Conservation (phyloP, 1,139 yeast genomes). For the Yamadazyma pseudoaaseri region DNA sequence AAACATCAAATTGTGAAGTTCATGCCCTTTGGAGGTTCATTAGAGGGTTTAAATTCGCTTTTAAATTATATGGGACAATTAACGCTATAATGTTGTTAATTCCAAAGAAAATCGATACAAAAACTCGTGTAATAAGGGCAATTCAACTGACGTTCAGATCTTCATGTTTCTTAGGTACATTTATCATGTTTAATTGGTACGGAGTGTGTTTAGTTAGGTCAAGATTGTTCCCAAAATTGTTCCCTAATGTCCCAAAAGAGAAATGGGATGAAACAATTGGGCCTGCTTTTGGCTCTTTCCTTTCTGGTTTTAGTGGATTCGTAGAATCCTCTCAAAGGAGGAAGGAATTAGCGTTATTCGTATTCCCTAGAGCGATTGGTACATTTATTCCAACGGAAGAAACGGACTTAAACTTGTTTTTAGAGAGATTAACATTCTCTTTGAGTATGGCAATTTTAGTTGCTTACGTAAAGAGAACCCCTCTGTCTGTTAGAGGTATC, state of each 20-base stretch:
- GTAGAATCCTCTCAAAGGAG: conserved; percentile 33
- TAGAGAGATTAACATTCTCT: conserved; percentile 31
- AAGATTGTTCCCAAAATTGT: conserved; percentile 27
- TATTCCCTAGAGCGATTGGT: conserved; percentile 39
- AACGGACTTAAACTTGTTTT: conserved; percentile 22
- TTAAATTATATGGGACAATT: conserved; percentile 32
- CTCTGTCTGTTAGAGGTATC: conserved; percentile 33
- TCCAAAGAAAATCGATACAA: conserved; percentile 22
- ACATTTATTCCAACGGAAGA: conserved; percentile 31
- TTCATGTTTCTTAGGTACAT: conserved; percentile 33
- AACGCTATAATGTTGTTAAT: conserved; percentile 30
- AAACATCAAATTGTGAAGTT: conserved; percentile 32
- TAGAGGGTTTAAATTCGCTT: conserved; percentile 34
- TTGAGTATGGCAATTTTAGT: conserved; percentile 34
- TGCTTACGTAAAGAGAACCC: conserved; percentile 28
- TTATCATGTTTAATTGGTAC: conserved; percentile 35
- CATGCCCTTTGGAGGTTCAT: conserved; percentile 39
- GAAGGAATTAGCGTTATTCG: conserved; percentile 40
- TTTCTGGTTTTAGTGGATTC: conserved; percentile 35
- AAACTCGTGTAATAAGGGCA: conserved; percentile 21
- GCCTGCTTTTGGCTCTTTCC: conserved; percentile 29
- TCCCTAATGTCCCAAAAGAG: conserved; percentile 27
- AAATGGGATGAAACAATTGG: conserved; percentile 31
- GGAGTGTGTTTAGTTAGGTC: conserved; percentile 36
- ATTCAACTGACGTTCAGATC: conserved; percentile 26